Conservation (phyloP, 768 basidiomycete species). For the Galerina marginata region DNA sequence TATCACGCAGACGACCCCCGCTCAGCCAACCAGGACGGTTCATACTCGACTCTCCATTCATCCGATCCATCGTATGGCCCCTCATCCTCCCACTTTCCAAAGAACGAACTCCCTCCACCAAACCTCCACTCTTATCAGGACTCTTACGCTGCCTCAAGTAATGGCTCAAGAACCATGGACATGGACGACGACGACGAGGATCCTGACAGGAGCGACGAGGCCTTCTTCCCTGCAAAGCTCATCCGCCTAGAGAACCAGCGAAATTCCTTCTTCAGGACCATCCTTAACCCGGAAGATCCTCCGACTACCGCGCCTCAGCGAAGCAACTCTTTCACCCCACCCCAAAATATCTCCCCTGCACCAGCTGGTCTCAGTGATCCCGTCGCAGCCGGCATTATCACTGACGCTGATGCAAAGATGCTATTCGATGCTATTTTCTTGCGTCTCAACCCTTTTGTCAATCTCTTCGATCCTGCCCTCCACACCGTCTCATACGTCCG, state of each 20-base stretch:
- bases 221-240: conserved; percentile 75
- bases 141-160: conserved; percentile 41
- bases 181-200: conserved; percentile 75
- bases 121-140: conserved; percentile 44
- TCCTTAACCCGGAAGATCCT: conserved; percentile 74
- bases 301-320: conserved; percentile 41
- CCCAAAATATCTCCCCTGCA: conserved; percentile 43
- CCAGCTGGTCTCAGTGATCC: conserved; percentile 63
- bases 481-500: conserved; percentile 85
- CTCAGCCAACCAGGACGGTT: conserved; percentile 33
- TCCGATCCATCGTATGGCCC: conserved; percentile 39
- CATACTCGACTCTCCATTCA: conserved; percentile 33
- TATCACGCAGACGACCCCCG: conserved; percentile 40
- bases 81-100: conserved; percentile 43
- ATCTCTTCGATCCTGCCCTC: conserved; percentile 85
- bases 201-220: conserved; percentile 62
- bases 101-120: conserved; percentile 55
- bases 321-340: conserved; percentile 45
- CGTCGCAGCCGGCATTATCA: conserved; percentile 70
- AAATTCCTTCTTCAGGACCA: conserved; percentile 83
- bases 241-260: conserved; percentile 73
- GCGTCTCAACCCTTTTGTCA: conserved; percentile 88
- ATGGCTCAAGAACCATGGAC: conserved; percentile 46
- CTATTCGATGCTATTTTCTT: conserved; percentile 82
- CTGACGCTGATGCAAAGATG: conserved; percentile 69